phyloP scores from a whole-genome alignment of 2,329 filamentous ascomycete genomes.

The Aquanectria penicillioides region DNA sequence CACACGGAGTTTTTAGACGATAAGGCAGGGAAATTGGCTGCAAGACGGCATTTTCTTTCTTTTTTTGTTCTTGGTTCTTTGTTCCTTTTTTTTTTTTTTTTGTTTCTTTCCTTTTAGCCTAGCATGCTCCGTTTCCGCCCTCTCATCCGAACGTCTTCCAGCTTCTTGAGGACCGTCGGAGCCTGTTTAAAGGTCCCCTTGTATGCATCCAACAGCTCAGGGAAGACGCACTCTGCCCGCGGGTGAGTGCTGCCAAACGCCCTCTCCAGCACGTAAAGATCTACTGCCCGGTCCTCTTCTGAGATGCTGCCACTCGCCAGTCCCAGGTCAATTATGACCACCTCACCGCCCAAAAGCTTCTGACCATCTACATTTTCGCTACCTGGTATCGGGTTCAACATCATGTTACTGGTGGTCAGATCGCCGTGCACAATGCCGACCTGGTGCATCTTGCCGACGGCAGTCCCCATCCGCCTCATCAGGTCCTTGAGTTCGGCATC shows the following conservation, averaged over 20 bases:
- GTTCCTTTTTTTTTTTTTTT: slow-evolving; percentile 6
- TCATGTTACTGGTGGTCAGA: slow-evolving; percentile 96
- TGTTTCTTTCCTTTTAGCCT: slow-evolving; percentile 62
- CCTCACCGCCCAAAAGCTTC: slow-evolving; percentile 69
- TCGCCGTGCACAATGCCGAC: slow-evolving; percentile 94
- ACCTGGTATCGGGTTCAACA: slow-evolving; percentile 65
- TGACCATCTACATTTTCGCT: slow-evolving; percentile 33
- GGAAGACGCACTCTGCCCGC: slow-evolving; percentile 79
- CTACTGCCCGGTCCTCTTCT: slow-evolving; percentile 94
- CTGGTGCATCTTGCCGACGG: slow-evolving; percentile 80
- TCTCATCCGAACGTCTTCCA: slow-evolving; percentile 93
- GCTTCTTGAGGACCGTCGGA: slow-evolving; percentile 76
- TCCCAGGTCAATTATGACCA: slow-evolving; percentile 95
- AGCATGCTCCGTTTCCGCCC: slow-evolving; percentile 98
- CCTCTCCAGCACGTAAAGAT: slow-evolving; percentile 93
- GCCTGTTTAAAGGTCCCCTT: slow-evolving; percentile 79
- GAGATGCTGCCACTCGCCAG: slow-evolving; percentile 82
- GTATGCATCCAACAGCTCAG: slow-evolving; percentile 80
- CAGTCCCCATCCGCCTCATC: slow-evolving; percentile 75
- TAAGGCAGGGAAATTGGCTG: slow-evolving; percentile 39
- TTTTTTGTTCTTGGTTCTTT: background rate
- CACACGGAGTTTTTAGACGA: slow-evolving; percentile 41
- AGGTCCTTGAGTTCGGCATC: slow-evolving; percentile 66
- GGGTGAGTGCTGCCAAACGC: slow-evolving; percentile 97
- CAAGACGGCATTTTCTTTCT: slow-evolving; percentile 27